phyloP scores from a whole-genome alignment of 345 rosid species.

The Eucalyptus lansdowneana region DNA sequence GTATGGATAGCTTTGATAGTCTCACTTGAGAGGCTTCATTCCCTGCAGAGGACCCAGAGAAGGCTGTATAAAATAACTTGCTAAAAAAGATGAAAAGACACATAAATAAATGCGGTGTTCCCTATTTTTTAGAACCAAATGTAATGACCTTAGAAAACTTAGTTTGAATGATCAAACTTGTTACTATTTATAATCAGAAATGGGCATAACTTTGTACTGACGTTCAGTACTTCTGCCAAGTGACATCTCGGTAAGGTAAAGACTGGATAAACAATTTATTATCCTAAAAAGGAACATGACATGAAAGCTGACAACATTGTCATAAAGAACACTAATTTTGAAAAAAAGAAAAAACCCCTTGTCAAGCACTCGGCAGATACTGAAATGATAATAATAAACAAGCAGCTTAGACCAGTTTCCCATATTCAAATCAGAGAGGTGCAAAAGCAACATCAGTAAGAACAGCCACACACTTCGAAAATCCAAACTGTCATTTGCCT shows the following conservation, averaged over 20 bases:
- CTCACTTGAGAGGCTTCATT: conserved; percentile 73
- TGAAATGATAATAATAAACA: not conserved
- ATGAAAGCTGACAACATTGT: not conserved
- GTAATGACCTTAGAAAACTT: not conserved
- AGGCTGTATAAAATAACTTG: not conserved
- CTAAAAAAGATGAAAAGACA: not conserved
- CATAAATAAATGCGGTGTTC: not conserved
- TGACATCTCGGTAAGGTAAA: not conserved
- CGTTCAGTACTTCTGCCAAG: not conserved
- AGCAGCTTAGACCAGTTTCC: not conserved
- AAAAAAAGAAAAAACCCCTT: not conserved
- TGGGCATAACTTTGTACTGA: not conserved
- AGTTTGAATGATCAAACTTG: not conserved
- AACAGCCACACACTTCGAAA: not conserved
- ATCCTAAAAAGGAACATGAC: not conserved
- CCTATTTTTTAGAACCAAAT: not conserved
- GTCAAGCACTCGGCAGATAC: not conserved
- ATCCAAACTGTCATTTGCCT: not conserved
- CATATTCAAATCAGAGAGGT: not conserved
- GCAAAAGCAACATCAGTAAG: not conserved
- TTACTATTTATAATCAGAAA: not conserved
- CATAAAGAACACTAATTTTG: not conserved
- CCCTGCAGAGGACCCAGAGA: conserved; percentile 30
- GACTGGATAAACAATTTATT: not conserved
- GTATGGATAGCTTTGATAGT: not conserved